These are phyloP conservation scores for Kodamaea jinghongensis DNA, from an alignment of 805 yeast species.

Conservation along the genomic window DNA sequence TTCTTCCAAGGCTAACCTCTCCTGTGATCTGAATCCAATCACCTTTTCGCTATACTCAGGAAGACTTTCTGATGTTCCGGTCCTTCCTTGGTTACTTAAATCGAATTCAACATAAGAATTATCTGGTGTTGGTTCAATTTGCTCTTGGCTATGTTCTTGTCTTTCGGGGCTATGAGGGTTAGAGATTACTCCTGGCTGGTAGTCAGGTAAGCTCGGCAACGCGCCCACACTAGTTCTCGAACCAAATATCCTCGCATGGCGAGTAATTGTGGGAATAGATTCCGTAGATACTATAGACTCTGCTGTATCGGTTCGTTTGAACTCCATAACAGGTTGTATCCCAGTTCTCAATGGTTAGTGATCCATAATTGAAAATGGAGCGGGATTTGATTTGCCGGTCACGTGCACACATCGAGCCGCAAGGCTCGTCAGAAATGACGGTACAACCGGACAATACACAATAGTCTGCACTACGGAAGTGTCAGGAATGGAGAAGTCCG, in stretches of 20 bases:
- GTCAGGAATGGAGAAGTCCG: no score
- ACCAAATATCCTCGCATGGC: slow-evolving; percentile 10
- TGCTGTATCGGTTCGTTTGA: slow-evolving; percentile 10
- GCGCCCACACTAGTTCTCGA: slow-evolving; percentile 19
- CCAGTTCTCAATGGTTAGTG: no score
- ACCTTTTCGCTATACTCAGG: slow-evolving; percentile 2
- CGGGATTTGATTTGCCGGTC: not conserved
- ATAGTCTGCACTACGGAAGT: no score
- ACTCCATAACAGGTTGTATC: slow-evolving; percentile 4
- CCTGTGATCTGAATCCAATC: slow-evolving; percentile 9
- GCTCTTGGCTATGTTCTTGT: slow-evolving; percentile 1
- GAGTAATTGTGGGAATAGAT: slow-evolving; percentile 6
- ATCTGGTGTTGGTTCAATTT: slow-evolving; percentile 10
- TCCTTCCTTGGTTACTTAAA: slow-evolving; percentile 15
- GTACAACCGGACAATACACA: no score
- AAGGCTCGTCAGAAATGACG: no score
- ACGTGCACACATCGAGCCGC: not conserved
- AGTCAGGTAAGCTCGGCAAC: slow-evolving; percentile 22
- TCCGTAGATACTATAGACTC: slow-evolving; percentile 11
- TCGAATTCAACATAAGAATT: slow-evolving; percentile 30
- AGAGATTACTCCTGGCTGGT: not conserved
- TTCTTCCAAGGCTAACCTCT: not conserved
- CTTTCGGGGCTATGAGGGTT: slow-evolving; percentile 1
- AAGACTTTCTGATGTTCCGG: slow-evolving; percentile 2
- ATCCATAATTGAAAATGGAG: not conserved